Evolutionary conservation across 495 filamentous ascomycete genomes (phyloP), one percentile per base, ranked within the genome.

Genomic region (Geoglossum glabrum): DNA sequence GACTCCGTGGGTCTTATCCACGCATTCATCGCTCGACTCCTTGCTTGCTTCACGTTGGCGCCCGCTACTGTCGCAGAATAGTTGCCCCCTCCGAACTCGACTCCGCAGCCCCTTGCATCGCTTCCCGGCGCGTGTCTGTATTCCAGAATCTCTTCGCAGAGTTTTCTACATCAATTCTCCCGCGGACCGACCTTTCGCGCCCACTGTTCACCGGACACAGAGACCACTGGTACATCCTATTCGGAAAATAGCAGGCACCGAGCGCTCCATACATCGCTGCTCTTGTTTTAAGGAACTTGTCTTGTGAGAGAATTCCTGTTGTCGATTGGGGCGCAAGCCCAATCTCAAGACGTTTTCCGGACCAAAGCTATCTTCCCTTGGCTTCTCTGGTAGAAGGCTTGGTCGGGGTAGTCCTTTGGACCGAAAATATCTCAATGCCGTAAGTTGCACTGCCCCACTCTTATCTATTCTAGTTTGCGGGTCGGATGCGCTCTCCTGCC

Each of bases 401-500:
- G 63, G 63, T 59, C 59, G 58, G 54, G 64, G 55, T 34, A 60
- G 36, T 57, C 27, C 61, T 57, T 62, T 59, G 61, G 51, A 47
- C 31, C 33, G 31, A 28, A 26, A 43, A 21, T 60, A 55, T 30
- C 54, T 56, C 59, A 21, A 65, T 65, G 62, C 62, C 60, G 62
- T 65, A 50, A 66, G 61, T 56, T 21, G 40, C 10, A 59, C 40
- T 19, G 11, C 10, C 40, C 23, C 23, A 21, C 40, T 45, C 40
- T 19, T 13, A 21, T 45, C 40, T 19, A 21, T 21, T 45, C 40
- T 45, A 13, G 40, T 9, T 21, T 21, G 10, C 1, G 11, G 1
- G 40, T 45, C 40, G n/a, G 40, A 21, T 5, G 40, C 4, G 17
- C n/a, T 21, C 23, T 45, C 1, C 19, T 17, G 40, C 17, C 1